phyloP scores from a whole-genome alignment of 2,329 filamentous ascomycete species.

The Alternaria hordeiaustralica region DNA sequence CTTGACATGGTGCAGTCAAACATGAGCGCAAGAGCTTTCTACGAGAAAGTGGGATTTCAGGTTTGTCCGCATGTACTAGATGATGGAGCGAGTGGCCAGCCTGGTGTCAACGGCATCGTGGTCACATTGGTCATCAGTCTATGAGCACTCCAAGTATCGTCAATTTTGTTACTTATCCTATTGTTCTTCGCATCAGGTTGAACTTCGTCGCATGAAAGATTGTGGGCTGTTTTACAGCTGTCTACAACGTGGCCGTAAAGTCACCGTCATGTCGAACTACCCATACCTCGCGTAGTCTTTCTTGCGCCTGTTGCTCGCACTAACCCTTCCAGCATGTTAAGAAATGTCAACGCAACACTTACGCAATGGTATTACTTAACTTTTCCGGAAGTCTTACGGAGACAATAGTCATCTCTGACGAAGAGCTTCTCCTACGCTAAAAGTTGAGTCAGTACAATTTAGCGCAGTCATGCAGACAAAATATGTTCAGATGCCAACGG shows the following conservation, averaged over 20 bases:
- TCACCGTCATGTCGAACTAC: neutral
- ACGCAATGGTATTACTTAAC: neutral
- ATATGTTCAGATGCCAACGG: neutral
- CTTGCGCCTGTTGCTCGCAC: neutral
- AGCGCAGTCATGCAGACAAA: neutral
- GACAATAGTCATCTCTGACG: neutral
- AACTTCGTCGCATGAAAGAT: neutral
- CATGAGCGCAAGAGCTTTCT: slow-evolving; percentile 34
- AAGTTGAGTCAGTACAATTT: neutral
- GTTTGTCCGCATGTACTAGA: slow-evolving; percentile 34
- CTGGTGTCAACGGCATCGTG: slow-evolving; percentile 30
- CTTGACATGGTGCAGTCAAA: slow-evolving; percentile 46
- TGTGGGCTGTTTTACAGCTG: neutral
- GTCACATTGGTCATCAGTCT: slow-evolving; percentile 33
- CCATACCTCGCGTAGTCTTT: neutral
- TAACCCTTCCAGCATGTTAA: neutral
- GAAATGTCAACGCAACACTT: neutral
- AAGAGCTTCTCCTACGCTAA: neutral
- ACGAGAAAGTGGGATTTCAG: slow-evolving; percentile 35
- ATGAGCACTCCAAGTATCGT: slow-evolving; percentile 3
- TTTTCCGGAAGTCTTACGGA: neutral
- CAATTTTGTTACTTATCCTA: neutral
- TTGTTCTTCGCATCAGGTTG: neutral
- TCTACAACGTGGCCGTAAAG: neutral
- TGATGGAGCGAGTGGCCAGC: slow-evolving; percentile 33